phyloP scores from a whole-genome alignment of 106 monocot species.

The Dioscorea alata region DNA sequence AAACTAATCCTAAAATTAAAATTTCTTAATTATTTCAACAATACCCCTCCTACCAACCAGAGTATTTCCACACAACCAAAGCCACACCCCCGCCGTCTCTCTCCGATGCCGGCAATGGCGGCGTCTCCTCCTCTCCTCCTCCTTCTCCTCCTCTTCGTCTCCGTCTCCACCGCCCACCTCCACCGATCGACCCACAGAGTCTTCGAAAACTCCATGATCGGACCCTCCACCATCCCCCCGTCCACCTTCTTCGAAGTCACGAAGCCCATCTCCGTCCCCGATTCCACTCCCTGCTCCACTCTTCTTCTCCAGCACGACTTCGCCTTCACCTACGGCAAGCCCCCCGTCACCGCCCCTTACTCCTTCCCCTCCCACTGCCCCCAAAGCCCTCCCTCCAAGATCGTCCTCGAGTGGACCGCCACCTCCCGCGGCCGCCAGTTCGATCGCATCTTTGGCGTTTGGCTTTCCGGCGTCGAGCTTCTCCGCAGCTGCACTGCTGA shows the following conservation, averaged over 20 bases:
- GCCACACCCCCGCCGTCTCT: too few relatives aligned
- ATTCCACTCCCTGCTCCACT: constrained; percentile 31
- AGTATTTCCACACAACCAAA: too few relatives aligned
- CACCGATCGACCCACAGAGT: constrained; percentile 11
- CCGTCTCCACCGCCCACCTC: background rate
- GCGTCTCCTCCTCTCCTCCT: background rate
- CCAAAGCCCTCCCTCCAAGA: constrained; percentile 27
- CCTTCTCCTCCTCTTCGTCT: constrained; percentile 9
- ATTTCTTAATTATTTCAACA: too few relatives aligned
- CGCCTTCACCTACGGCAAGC: constrained; percentile 38
- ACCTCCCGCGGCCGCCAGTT: constrained; percentile 72
- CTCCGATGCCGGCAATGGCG: background rate
- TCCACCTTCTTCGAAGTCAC: constrained; percentile 66
- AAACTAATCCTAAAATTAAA: too few relatives aligned
- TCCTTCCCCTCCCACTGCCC: constrained; percentile 32
- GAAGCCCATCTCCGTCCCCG: constrained; percentile 33
- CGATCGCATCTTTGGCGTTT: constrained; percentile 91
- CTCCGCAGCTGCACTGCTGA: constrained; percentile 96
- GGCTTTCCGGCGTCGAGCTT: constrained; percentile 78
- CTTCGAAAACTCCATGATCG: constrained; percentile 1
- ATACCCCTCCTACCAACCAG: too few relatives aligned
- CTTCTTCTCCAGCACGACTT: constrained; percentile 56
- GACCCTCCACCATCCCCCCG: constrained; percentile 9
- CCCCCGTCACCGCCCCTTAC: constrained; percentile 47
- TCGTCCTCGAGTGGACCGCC: constrained; percentile 78